Conservation (phyloP, 257 asterid genomes). For the Nicotiana sylvestris region DNA sequence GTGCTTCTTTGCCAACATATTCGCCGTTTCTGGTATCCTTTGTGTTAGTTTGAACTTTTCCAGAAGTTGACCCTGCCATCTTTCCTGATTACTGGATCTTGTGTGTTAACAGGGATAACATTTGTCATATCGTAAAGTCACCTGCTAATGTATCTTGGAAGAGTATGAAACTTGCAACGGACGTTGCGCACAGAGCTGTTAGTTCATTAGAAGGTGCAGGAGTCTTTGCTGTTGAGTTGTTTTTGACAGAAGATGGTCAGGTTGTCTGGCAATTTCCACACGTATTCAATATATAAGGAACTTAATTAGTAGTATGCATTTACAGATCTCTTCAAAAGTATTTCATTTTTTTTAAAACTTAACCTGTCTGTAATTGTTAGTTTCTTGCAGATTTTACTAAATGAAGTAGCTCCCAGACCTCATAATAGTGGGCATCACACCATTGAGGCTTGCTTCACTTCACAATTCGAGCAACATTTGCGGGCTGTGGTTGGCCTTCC, state of each 20-base stretch:
- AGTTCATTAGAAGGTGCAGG: slow-evolving; percentile 97
- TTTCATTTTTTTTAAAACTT: slow-evolving; percentile 9
- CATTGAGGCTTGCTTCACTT: slow-evolving; percentile 81
- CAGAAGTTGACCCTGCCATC: neutral
- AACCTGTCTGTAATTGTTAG: slow-evolving; percentile 12
- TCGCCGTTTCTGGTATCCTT: neutral
- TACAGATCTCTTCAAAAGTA: neutral
- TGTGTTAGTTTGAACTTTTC: neutral
- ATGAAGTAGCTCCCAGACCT: slow-evolving; percentile 99
- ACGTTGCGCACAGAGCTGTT: slow-evolving; percentile 76
- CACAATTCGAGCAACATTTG: slow-evolving; percentile 93
- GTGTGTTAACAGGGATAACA: slow-evolving; percentile 62
- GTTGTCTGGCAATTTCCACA: slow-evolving; percentile 30
- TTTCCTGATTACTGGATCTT: neutral
- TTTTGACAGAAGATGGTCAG: slow-evolving; percentile 89
- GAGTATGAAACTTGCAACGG: slow-evolving; percentile 67
- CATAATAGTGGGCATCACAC: slow-evolving; percentile 98
- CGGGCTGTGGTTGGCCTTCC: slow-evolving; percentile 96
- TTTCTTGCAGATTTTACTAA: slow-evolving; percentile 61
- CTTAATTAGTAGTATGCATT: neutral
- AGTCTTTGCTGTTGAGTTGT: slow-evolving; percentile 85
- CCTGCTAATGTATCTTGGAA: slow-evolving; percentile 87
- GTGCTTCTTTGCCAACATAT: neutral
- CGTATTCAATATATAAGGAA: neutral
- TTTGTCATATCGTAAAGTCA: slow-evolving; percentile 91